These are phyloP conservation scores for Fusarium sp. DNA, from an alignment of 2,329 filamentous ascomycete species.

Conservation along the genomic window DNA sequence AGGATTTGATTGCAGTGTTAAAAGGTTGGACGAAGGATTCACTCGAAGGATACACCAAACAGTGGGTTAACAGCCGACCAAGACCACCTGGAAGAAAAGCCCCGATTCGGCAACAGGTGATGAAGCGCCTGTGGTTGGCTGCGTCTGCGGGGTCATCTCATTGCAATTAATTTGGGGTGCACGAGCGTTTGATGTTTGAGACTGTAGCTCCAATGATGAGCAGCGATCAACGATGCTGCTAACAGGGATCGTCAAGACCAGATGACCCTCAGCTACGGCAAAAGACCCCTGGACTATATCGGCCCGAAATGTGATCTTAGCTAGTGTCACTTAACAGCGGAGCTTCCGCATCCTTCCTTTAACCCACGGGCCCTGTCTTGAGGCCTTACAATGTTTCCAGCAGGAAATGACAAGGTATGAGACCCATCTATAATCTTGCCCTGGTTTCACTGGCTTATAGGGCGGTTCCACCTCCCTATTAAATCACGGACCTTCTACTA, in stretches of 20 bases:
- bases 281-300: slow-evolving; percentile 3
- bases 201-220: slow-evolving; percentile 1
- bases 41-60: slow-evolving; percentile 10
- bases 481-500: background rate
- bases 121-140: slow-evolving; percentile 11
- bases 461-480: slow-evolving; percentile 8
- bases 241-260: slow-evolving; percentile 13
- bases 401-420: background rate
- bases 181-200: slow-evolving; percentile 25
- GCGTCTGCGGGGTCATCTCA: slow-evolving; percentile 24
- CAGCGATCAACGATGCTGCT: slow-evolving; percentile 10
- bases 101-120: slow-evolving; percentile 2
- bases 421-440: background rate
- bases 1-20: slow-evolving; percentile 31
- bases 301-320: slow-evolving; percentile 18
- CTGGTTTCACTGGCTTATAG: slow-evolving; percentile 1
- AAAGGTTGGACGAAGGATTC: slow-evolving; percentile 6
- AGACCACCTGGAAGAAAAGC: background rate
- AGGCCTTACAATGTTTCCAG: background rate
- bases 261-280: slow-evolving; percentile 11
- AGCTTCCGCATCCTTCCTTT: slow-evolving; percentile 19
- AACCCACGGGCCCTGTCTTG: background rate
- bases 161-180: slow-evolving; percentile 16
- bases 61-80: slow-evolving; percentile 4
- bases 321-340: slow-evolving; percentile 25